phyloP scores from a whole-genome alignment of 768 basidiomycete genomes.

The Termitomyces sp. region DNA sequence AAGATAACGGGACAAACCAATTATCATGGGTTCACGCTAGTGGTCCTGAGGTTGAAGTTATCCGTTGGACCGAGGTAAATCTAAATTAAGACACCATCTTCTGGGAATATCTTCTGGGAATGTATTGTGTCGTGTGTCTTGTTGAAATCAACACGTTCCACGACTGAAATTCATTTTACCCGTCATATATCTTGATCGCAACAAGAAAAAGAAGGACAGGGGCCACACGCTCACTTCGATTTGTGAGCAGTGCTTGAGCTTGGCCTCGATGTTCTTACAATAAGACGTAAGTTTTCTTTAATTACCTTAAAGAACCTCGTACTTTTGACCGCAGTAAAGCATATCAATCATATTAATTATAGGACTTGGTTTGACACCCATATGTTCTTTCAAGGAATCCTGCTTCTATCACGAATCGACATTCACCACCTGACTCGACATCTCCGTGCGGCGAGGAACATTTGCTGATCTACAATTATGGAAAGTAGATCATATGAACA shows the following conservation, averaged over 20 bases:
- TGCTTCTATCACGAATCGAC: background rate
- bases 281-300: background rate
- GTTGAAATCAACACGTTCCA: no score
- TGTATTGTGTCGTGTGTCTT: background rate
- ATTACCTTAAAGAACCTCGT: no score
- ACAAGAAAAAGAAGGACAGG: background rate
- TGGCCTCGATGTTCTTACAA: background rate
- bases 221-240: background rate
- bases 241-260: background rate
- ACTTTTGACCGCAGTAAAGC: no score
- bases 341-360: background rate
- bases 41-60: conserved; percentile 3
- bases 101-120: background rate
- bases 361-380: background rate
- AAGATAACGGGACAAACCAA: background rate
- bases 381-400: background rate
- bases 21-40: conserved; percentile 8
- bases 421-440: background rate
- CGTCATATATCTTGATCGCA: background rate
- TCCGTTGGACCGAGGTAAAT: background rate
- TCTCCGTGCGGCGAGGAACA: background rate
- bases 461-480: background rate
- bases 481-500: background rate
- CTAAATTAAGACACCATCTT: background rate
- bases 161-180: background rate